These are phyloP conservation scores for Meredithiella fracta DNA, from an alignment of 2,329 filamentous ascomycete genomes.

Conservation along the genomic window DNA sequence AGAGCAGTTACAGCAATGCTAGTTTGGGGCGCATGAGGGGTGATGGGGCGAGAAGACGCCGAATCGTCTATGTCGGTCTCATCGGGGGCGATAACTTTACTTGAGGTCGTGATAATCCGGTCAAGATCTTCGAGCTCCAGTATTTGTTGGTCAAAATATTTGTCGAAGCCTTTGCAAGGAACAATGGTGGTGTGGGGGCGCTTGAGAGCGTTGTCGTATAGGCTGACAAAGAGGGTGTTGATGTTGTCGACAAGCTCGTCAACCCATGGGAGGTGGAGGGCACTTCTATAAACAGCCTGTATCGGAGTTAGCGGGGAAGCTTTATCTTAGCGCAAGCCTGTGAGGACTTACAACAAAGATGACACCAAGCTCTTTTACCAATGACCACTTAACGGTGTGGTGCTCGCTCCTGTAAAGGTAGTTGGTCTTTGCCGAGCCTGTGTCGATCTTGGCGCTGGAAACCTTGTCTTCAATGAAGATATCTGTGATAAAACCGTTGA, in stretches of 20 bases:
- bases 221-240: conserved; percentile 73
- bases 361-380: conserved; percentile 78
- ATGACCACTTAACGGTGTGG: conserved; percentile 87
- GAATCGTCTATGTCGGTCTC: conserved; percentile 11
- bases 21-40: conserved; percentile 46
- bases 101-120: conserved; percentile 16
- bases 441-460: conserved; percentile 41
- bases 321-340: background rate
- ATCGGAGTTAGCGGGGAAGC: background rate
- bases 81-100: conserved; percentile 16
- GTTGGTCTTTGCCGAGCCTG: conserved; percentile 43
- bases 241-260: conserved; percentile 94
- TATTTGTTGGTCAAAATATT: conserved; percentile 89
- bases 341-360: conserved; percentile 78
- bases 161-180: conserved; percentile 66
- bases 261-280: conserved; percentile 90
- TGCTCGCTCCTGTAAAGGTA: conserved; percentile 77
- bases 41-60: conserved; percentile 59
- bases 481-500: conserved; percentile 91
- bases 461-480: conserved; percentile 94
- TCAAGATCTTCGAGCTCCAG: conserved; percentile 55
- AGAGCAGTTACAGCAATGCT: conserved; percentile 38
- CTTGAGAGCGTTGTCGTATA: conserved; percentile 78
- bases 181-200: conserved; percentile 63
- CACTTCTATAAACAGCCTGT: conserved; percentile 88